phyloP scores from a whole-genome alignment of 192 early-diverging fungal genomes.

The Coemansia sp. region DNA sequence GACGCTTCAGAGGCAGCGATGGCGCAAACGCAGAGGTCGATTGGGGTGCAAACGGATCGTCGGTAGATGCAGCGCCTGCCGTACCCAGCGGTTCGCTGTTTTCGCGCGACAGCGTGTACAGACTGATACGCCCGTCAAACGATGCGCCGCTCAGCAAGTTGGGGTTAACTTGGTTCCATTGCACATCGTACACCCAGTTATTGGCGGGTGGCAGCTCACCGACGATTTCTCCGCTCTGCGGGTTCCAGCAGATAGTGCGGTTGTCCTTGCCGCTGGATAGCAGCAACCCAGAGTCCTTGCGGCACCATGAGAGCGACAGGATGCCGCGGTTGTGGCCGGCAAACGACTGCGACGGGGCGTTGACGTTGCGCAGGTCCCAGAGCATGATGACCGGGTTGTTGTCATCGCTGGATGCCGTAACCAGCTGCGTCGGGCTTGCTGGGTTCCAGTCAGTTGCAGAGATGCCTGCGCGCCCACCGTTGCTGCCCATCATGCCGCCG shows the following conservation, averaged over 20 bases:
- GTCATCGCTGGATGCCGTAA: slow-evolving; percentile 92
- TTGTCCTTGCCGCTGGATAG: slow-evolving; percentile 96
- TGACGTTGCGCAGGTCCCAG: slow-evolving; percentile 96
- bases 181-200: slow-evolving; percentile 97
- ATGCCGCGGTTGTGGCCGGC: slow-evolving; percentile 89
- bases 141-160: slow-evolving; percentile 85
- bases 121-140: slow-evolving; percentile 89
- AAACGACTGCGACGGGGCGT: slow-evolving; percentile 84
- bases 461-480: slow-evolving; percentile 69
- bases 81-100: slow-evolving; percentile 36
- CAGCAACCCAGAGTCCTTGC: slow-evolving; percentile 88
- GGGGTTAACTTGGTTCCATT: slow-evolving; percentile 94
- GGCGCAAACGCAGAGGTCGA: slow-evolving; percentile 41
- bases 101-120: slow-evolving; percentile 69
- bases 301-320: slow-evolving; percentile 92
- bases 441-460: slow-evolving; percentile 92
- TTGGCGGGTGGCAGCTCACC: slow-evolving; percentile 82
- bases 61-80: slow-evolving; percentile 5
- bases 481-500: slow-evolving; percentile 50
- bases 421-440: slow-evolving; percentile 90
- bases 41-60: slow-evolving; percentile 78
- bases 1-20: slow-evolving; percentile 68
- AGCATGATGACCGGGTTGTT: slow-evolving; percentile 81
- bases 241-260: slow-evolving; percentile 91
- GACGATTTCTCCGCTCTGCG: slow-evolving; percentile 75